Conservation (phyloP, 306 rosid genomes). For the Quercus parvula region DNA sequence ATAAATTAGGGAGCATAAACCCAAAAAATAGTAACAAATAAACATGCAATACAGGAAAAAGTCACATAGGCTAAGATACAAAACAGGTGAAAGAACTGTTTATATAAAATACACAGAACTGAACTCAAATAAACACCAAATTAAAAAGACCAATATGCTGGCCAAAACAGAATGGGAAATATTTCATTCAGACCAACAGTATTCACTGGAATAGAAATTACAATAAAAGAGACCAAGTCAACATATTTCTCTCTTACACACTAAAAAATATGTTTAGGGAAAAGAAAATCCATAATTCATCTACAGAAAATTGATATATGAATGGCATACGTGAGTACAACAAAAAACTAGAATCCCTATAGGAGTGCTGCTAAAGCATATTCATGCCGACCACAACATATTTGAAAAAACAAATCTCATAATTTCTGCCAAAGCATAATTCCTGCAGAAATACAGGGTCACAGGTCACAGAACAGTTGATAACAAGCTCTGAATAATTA, state of each 20-base stretch:
- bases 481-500: background rate
- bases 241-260: background rate
- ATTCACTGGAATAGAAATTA: background rate
- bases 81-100: background rate
- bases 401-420: no score
- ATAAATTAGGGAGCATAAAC: background rate
- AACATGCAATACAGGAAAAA: background rate
- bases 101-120: background rate
- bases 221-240: background rate
- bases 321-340: background rate
- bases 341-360: background rate
- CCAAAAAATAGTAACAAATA: background rate
- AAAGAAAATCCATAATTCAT: background rate
- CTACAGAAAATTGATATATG: background rate
- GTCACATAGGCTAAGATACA: background rate
- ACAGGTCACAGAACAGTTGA: background rate
- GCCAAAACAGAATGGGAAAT: background rate
- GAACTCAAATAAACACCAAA: background rate
- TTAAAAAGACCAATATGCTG: background rate
- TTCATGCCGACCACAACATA: no score
- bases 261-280: no score
- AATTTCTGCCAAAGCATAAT: background rate
- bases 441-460: background rate
- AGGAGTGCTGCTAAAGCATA: no score
- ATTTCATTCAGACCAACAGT: background rate